Conservation (phyloP, 2,329 filamentous ascomycete species). For the Dothidotthia symphoricarpi region DNA sequence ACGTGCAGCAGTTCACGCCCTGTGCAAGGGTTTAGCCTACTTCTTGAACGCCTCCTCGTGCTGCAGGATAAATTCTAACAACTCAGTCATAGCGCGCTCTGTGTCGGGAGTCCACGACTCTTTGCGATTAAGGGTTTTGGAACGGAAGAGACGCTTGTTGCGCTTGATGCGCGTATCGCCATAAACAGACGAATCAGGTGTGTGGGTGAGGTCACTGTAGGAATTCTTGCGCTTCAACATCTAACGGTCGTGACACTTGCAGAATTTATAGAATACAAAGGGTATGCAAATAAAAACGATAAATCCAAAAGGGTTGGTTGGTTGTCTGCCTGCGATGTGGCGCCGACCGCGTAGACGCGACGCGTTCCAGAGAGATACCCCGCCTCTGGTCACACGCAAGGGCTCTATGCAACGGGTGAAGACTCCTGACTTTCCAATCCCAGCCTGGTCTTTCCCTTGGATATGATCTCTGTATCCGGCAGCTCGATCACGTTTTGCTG, state of each 20-base stretch:
- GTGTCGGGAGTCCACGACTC: slow-evolving; percentile 15
- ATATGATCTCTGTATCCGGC: too few relatives aligned
- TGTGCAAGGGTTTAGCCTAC: slow-evolving; percentile 22
- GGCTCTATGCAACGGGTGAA: too few relatives aligned
- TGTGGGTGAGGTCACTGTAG: slow-evolving; percentile 16
- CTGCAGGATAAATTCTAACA: slow-evolving; percentile 59
- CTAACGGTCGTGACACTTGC: not conserved
- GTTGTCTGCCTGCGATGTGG: too few relatives aligned
- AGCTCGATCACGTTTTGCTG: too few relatives aligned
- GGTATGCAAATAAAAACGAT: too few relatives aligned
- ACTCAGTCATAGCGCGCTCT: slow-evolving; percentile 58
- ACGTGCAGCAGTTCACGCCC: too few relatives aligned
- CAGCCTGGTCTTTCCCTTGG: too few relatives aligned
- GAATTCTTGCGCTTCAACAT: slow-evolving; percentile 30
- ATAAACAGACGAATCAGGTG: slow-evolving; percentile 17
- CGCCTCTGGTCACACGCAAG: slow-evolving; percentile 1
- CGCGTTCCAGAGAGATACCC: slow-evolving; percentile 6
- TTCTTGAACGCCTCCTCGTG: slow-evolving; percentile 53
- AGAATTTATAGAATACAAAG: too few relatives aligned
- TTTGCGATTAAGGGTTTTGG: slow-evolving; percentile 16
- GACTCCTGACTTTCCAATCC: too few relatives aligned
- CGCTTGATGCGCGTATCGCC: slow-evolving; percentile 15
- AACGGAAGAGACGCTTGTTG: slow-evolving; percentile 22
- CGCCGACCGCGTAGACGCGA: slow-evolving; percentile 6
- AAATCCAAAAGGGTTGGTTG: too few relatives aligned